Evolutionary conservation across 2,329 filamentous ascomycete genomes (phyloP).

Genomic region (Trichoderma sp.): DNA sequence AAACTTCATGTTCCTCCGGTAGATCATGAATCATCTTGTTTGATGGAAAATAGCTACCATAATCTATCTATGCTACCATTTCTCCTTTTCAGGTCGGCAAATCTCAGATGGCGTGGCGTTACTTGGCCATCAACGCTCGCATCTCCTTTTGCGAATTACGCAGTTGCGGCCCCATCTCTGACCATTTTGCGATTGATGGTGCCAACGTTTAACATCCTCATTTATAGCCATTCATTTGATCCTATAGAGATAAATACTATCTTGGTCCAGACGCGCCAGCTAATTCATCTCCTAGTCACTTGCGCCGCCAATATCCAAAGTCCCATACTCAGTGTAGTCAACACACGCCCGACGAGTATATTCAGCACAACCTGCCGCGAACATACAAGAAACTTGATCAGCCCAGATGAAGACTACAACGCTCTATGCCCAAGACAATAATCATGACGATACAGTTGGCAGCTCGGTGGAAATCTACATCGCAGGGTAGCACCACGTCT

Average conservation of each 20-base stretch:
- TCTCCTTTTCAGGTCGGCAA: background rate
- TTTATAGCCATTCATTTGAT: background rate
- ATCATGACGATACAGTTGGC: background rate
- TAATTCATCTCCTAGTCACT: background rate
- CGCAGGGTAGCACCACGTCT: background rate
- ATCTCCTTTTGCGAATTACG: background rate
- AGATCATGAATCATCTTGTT: background rate
- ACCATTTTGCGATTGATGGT: background rate
- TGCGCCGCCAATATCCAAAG: background rate
- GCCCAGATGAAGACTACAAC: background rate
- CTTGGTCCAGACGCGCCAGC: background rate
- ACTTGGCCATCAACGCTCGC: background rate
- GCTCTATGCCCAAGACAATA: no score
- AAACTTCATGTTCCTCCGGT: background rate
- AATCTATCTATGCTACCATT: background rate
- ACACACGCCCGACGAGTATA: background rate
- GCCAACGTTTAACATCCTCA: background rate
- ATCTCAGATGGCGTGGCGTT: background rate
- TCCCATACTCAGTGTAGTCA: background rate
- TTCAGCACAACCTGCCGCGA: background rate
- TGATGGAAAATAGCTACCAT: background rate
- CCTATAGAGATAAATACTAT: background rate
- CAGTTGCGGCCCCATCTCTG: background rate
- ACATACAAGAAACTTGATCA: background rate
- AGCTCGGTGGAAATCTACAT: background rate